Evolutionary conservation across 345 rosid species (phyloP).

Genomic region (Eucalyptus coolabah): DNA sequence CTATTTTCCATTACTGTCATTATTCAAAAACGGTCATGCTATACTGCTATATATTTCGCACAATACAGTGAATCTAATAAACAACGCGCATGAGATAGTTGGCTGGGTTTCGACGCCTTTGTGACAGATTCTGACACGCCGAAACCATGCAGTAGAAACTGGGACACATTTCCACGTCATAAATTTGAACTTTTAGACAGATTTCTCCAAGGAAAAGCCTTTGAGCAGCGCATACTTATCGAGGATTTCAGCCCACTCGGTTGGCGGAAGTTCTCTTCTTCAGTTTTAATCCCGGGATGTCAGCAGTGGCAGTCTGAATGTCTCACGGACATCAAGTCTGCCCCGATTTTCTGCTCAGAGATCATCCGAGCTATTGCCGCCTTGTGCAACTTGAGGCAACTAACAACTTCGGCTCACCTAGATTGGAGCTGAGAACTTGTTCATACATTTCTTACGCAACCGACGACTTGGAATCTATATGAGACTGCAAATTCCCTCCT

Average conservation of each 20-base stretch:
- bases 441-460: neutral
- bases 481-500: neutral
- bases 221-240: neutral
- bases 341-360: neutral
- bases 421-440: neutral
- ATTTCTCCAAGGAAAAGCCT: neutral
- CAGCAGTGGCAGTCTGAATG: neutral
- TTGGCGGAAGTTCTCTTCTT: neutral
- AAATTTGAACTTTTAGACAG: neutral
- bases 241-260: neutral
- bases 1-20: too few species aligned
- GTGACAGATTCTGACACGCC: neutral
- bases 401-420: neutral
- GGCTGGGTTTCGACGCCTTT: neutral
- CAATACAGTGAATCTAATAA: neutral
- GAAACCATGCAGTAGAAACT: neutral
- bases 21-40: neutral
- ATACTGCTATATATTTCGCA: neutral
- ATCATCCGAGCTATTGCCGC: neutral
- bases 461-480: neutral
- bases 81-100: neutral
- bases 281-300: neutral
- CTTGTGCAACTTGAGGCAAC: neutral
- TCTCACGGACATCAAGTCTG: neutral
- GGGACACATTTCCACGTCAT: neutral